Percentiles rank a stretch among this genome's conserved stretches.
Evolutionary conservation across 208 protist genomes (phyloP).

Genomic region (Herpetomonas muscarum): DNA sequence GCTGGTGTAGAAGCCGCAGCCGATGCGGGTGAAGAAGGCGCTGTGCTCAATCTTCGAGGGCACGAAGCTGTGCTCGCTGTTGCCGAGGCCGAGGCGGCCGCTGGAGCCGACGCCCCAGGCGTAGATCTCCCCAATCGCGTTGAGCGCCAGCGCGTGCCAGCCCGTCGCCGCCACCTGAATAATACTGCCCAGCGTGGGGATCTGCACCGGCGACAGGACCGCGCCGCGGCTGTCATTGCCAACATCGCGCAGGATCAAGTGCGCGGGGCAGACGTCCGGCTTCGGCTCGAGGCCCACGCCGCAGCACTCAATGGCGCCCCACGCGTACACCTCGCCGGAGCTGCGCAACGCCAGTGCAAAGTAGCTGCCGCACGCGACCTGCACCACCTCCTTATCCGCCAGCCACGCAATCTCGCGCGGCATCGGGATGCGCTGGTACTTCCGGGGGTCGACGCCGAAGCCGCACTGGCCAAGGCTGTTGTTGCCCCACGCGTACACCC

Average conservation of each 20-base stretch:
- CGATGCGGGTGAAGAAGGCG: slow-evolving; percentile 60
- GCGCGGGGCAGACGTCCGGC: slow-evolving; percentile 29
- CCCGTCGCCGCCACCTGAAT: slow-evolving; percentile 58
- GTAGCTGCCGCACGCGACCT: slow-evolving; percentile 78
- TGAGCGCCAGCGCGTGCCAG: slow-evolving; percentile 77
- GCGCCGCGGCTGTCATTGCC: slow-evolving; percentile 41
- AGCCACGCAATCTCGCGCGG: slow-evolving; percentile 70
- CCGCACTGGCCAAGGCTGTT: slow-evolving; percentile 81
- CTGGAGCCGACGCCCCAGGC: slow-evolving; percentile 61
- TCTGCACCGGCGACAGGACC: slow-evolving; percentile 45
- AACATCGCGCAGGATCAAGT: slow-evolving; percentile 49
- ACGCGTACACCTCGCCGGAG: slow-evolving; percentile 72
- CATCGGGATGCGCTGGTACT: slow-evolving; percentile 41
- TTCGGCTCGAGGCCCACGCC: slow-evolving; percentile 56
- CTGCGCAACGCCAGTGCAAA: slow-evolving; percentile 67
- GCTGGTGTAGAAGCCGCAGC: slow-evolving; percentile 62
- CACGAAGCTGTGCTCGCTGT: slow-evolving; percentile 29
- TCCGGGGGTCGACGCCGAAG: slow-evolving; percentile 58
- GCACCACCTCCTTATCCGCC: slow-evolving; percentile 70
- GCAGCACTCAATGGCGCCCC: slow-evolving; percentile 81
- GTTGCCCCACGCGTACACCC: slow-evolving; percentile 79
- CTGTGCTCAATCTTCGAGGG: slow-evolving; percentile 39
- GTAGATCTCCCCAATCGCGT: slow-evolving; percentile 70
- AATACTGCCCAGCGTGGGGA: slow-evolving; percentile 49
- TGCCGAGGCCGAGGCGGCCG: slow-evolving; percentile 59